These are phyloP conservation scores for Cystofilobasidium bisporidii DNA, from an alignment of 768 basidiomycete genomes.

Conservation along the genomic window DNA sequence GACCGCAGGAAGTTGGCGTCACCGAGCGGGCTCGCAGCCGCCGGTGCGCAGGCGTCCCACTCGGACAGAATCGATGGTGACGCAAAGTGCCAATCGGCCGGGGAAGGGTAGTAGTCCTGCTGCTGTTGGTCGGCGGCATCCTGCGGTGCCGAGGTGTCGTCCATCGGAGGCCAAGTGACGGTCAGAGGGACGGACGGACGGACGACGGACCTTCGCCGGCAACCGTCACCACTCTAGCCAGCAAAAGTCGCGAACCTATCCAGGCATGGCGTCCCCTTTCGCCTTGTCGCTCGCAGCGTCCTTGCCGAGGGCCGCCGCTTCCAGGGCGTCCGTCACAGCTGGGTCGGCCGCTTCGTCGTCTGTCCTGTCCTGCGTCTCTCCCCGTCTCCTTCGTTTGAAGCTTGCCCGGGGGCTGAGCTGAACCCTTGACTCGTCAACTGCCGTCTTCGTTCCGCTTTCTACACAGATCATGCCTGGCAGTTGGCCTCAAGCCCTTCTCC, in stretches of 20 bases:
- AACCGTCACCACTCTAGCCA: no score
- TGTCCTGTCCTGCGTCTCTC: not conserved
- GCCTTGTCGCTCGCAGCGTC: not conserved
- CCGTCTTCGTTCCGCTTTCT: no score
- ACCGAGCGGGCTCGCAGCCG: not conserved
- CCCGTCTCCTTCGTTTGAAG: not conserved
- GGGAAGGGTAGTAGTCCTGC: not conserved
- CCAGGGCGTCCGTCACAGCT: not conserved
- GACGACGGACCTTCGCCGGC: no score
- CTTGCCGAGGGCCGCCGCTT: not conserved
- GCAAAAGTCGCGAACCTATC: no score
- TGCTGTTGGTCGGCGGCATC: not conserved
- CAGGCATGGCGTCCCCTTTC: not conserved
- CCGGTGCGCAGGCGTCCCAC: not conserved
- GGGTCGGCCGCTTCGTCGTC: not conserved
- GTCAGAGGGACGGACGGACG: no score
- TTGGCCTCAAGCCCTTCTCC: not conserved
- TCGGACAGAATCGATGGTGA: not conserved
- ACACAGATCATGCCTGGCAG: not conserved
- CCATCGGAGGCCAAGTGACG: no score
- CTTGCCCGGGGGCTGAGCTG: no score
- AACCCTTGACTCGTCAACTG: not conserved
- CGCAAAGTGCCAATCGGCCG: not conserved
- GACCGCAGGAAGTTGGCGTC: constrained; percentile 48
- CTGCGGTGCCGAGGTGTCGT: no score